Evolutionary conservation across 148 eudicot genomes (phyloP).

Genomic region (Amaranthus cruentus): DNA sequence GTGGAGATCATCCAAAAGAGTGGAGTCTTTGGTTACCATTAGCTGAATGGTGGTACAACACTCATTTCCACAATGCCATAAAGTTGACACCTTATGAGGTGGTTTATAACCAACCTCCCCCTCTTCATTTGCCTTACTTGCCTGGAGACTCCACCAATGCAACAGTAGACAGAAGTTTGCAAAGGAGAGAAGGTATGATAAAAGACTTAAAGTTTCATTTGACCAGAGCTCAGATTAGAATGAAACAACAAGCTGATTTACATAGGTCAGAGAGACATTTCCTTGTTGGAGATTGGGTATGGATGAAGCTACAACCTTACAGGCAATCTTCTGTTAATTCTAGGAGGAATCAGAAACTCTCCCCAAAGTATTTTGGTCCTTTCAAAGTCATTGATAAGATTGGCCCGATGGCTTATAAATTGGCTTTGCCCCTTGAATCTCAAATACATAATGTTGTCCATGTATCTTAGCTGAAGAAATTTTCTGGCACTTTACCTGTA

Average conservation of each 20-base stretch:
- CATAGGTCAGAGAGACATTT: background rate
- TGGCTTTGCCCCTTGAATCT: background rate
- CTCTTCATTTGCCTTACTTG: slow-evolving; percentile 1
- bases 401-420: background rate
- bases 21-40: slow-evolving; percentile 2
- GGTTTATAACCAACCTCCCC: slow-evolving; percentile 4
- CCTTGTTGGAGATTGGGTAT: slow-evolving; percentile 2
- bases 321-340: background rate
- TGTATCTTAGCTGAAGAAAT: background rate
- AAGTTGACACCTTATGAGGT: background rate
- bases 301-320: background rate
- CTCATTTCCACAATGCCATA: background rate
- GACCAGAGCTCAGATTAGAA: slow-evolving; percentile 2
- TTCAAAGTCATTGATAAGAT: background rate
- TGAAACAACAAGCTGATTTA: slow-evolving; percentile 1
- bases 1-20: background rate
- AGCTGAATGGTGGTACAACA: slow-evolving; percentile 5
- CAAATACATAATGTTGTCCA: background rate
- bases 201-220: background rate
- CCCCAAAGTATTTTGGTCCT: background rate
- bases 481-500: background rate
- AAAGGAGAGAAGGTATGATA: background rate
- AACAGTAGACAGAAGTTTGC: background rate
- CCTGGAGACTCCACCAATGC: background rate
- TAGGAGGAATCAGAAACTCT: background rate